These are phyloP conservation scores for Citrus cavaleriei DNA, from an alignment of 345 rosid genomes.

Conservation along the genomic window DNA sequence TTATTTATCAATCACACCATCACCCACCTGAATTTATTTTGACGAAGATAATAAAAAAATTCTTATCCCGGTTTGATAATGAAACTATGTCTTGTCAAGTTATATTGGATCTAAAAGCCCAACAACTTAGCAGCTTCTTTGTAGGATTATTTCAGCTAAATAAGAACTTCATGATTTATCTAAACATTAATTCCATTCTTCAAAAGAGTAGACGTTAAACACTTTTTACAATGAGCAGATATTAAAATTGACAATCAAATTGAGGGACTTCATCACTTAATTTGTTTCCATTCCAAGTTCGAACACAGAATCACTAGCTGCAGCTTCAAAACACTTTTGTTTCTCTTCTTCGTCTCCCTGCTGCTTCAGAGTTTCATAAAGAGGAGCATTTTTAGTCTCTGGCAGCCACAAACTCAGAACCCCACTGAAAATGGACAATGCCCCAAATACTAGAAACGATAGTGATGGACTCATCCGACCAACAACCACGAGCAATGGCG, in stretches of 20 bases:
- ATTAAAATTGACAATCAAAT: not conserved
- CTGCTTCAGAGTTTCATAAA: slow-evolving; percentile 57
- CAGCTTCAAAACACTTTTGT: not conserved
- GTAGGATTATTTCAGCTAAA: too few species aligned
- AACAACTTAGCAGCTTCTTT: too few species aligned
- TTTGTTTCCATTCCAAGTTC: slow-evolving; percentile 15
- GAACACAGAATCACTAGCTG: slow-evolving; percentile 5
- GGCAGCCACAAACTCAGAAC: slow-evolving; percentile 50
- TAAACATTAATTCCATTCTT: not conserved
- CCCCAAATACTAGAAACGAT: slow-evolving; percentile 57
- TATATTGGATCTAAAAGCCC: too few species aligned
- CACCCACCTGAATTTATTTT: too few species aligned
- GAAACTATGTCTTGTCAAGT: too few species aligned
- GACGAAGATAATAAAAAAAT: too few species aligned
- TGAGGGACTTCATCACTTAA: not conserved
- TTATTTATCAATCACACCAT: too few species aligned
- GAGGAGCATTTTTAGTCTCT: slow-evolving; percentile 62
- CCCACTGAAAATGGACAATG: slow-evolving; percentile 50
- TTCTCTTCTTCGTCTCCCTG: slow-evolving; percentile 46
- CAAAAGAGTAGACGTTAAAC: too few species aligned
- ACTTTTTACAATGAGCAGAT: not conserved
- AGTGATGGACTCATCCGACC: slow-evolving; percentile 51
- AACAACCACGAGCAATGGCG: slow-evolving; percentile 57
- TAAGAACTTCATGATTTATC: too few species aligned
- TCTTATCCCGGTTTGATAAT: too few species aligned